Base-by-base conservation (phyloP, 192 early-diverging fungal genomes). In the Mortierella hygrophila region DNA sequence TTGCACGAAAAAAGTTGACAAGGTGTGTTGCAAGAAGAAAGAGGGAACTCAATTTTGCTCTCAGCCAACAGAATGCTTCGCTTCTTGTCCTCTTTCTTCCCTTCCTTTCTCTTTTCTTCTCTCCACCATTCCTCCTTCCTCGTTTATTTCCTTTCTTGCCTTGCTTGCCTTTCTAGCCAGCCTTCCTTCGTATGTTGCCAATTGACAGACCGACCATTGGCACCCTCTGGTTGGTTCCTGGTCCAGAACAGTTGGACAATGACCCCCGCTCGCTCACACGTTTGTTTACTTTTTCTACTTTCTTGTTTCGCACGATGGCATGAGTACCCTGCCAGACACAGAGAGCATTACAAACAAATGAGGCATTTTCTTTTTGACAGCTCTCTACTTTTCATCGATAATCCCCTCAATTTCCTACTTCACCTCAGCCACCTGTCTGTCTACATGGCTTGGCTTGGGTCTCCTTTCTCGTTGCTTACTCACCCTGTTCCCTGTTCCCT, bases 31-130 rank as follows among this genome's bases (percentile, higher is more conserved):
- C n/a, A 65, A 65, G 60, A 65, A 32, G 29, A 35, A 15, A 4
- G 60, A 35, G 26, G 35, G 26, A 65, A 26, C 60, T 65, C 26
- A 65, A 32, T 65, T 65, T 26, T 32, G 60, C 60, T 42, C 42
- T 68, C 54, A 60, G 35, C n/a, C 63, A 37, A 26, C 75, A 29
- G 60, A 35, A 32, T 32, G 38, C 44, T 35, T 65, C 38, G 4
- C 60, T 63, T 69, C 70, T 44, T 23, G 72, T 70, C n/a, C 46
- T 57, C 72, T 70, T 38, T 26, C 47, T 70, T 54, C 71, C 68
- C 40, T 76, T 47, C 44, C 69, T 21, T 42, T 40, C 32, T 54
- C 26, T 9, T 37, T 76, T 38, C 47, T 40, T 40, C 38, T 35
- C 35, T 35, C 1, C 57, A 32, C 41, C 38, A 21, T n/a, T n/a